Percentiles rank a stretch among this genome's conserved stretches.
Evolutionary conservation across 2,329 filamentous ascomycete genomes (phyloP).

Genomic region (Arthroderma uncinatum): DNA sequence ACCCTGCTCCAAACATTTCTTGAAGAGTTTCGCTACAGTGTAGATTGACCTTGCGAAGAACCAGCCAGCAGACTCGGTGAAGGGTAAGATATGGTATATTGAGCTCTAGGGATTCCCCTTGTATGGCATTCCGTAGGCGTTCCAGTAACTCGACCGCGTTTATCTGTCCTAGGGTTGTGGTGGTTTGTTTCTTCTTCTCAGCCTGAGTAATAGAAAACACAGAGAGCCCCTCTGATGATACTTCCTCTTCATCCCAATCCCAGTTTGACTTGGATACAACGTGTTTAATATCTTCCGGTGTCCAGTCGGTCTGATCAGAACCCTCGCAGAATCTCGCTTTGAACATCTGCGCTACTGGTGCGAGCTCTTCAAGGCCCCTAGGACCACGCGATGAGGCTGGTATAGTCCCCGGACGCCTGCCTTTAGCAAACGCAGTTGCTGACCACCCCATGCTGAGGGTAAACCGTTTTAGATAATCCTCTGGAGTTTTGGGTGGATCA

Average conservation of each 20-base stretch:
- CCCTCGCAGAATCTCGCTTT: constrained; percentile 23
- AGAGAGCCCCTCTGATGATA: neutral
- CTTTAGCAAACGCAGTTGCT: constrained; percentile 21
- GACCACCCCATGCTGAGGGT: constrained; percentile 31
- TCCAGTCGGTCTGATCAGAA: constrained; percentile 21
- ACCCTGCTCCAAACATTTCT: constrained; percentile 26
- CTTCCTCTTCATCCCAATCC: constrained; percentile 14
- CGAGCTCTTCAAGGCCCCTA: constrained; percentile 23
- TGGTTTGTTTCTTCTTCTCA: neutral
- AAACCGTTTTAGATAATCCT: constrained; percentile 31
- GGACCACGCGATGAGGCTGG: constrained; percentile 22
- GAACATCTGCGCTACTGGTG: constrained; percentile 31
- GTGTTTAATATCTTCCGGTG: constrained; percentile 26
- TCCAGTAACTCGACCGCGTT: constrained; percentile 19
- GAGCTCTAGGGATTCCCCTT: constrained; percentile 30
- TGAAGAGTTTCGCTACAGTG: constrained; percentile 24
- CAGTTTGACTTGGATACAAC: constrained; percentile 25
- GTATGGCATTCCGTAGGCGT: constrained; percentile 25
- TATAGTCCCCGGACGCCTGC: constrained; percentile 13
- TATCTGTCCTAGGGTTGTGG: constrained; percentile 7
- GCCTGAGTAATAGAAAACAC: constrained; percentile 3
- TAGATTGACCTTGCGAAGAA: constrained; percentile 20
- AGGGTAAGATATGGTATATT: constrained; percentile 37
- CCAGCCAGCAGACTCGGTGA: constrained; percentile 33
- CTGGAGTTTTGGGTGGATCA: constrained; percentile 20